Evolutionary conservation across 1,284 basidiomycete genomes (phyloP).

Genomic region (Exsudoporus floridanus): DNA sequence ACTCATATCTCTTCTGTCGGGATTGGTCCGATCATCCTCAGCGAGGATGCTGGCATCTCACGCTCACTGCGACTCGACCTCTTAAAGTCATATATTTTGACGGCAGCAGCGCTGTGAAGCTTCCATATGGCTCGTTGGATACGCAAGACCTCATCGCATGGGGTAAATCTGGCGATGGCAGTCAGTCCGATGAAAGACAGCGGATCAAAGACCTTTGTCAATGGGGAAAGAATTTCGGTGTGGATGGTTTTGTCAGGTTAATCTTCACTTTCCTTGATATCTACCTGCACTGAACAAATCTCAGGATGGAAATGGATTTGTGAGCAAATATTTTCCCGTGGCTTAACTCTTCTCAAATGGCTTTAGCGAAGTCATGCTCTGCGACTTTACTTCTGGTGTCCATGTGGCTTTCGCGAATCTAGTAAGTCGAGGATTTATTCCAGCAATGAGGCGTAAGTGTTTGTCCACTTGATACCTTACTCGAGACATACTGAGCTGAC

Average conservation of each 20-base stretch:
- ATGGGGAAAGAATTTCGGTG: constrained; percentile 37
- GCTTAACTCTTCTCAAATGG: background rate
- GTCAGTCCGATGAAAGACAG: constrained; percentile 27
- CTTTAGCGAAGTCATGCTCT: constrained; percentile 52
- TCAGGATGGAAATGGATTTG: constrained; percentile 52
- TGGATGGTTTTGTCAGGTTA: constrained; percentile 44
- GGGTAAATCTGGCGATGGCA: constrained; percentile 27
- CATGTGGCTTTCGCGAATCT: constrained; percentile 35
- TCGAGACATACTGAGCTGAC: background rate
- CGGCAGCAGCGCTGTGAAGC: constrained; percentile 41
- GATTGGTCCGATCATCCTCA: background rate
- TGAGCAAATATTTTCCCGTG: constrained; percentile 24
- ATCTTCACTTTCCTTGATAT: background rate
- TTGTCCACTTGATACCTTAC: background rate
- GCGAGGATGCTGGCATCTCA: constrained; percentile 40
- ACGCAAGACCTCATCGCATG: constrained; percentile 44
- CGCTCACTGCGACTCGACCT: constrained; percentile 37
- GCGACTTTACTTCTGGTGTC: constrained; percentile 45
- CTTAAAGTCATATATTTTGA: constrained; percentile 47
- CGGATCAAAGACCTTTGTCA: constrained; percentile 37
- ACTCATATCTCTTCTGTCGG: constrained; percentile 41
- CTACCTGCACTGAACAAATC: background rate
- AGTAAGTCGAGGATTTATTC: background rate
- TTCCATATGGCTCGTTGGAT: constrained; percentile 40
- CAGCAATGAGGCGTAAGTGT: background rate